Percentiles rank a stretch among this genome's conserved stretches.
These are phyloP conservation scores for Myriosclerotinia curreyana DNA, from an alignment of 2,329 filamentous ascomycete genomes.

Conservation along the genomic window DNA sequence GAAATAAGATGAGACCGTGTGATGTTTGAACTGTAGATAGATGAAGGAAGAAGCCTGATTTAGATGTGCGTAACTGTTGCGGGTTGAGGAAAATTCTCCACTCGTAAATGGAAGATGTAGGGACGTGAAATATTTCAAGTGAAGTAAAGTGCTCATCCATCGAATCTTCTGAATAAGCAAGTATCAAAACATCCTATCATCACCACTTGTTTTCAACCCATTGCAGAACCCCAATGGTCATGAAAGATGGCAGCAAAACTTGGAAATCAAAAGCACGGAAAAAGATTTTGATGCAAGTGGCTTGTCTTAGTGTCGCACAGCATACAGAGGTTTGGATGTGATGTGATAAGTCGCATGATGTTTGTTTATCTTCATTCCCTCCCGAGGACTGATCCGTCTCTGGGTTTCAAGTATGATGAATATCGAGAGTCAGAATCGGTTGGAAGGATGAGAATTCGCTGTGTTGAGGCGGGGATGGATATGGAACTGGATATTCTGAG, in stretches of 20 bases:
- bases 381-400: background rate
- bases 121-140: background rate
- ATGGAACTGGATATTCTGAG: background rate
- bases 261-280: background rate
- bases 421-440: constrained; percentile 1
- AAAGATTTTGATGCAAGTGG: constrained; percentile 3
- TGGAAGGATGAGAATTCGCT: background rate
- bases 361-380: constrained; percentile 1
- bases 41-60: constrained; percentile 5
- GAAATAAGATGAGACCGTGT: constrained; percentile 16
- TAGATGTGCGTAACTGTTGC: constrained; percentile 5
- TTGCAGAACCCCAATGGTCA: background rate
- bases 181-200: background rate
- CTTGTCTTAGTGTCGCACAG: constrained; percentile 5
- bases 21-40: constrained; percentile 11
- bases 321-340: constrained; percentile 9
- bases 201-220: background rate
- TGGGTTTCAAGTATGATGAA: background rate
- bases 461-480: background rate
- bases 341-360: constrained; percentile 12
- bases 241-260: background rate
- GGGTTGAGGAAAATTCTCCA: background rate
- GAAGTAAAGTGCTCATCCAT: background rate
- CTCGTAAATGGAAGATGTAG: background rate
- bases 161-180: background rate